Percentiles rank a stretch among this genome's conserved stretches.
Conservation (phyloP, 495 filamentous ascomycete genomes). For the Usnea hakonensis region DNA sequence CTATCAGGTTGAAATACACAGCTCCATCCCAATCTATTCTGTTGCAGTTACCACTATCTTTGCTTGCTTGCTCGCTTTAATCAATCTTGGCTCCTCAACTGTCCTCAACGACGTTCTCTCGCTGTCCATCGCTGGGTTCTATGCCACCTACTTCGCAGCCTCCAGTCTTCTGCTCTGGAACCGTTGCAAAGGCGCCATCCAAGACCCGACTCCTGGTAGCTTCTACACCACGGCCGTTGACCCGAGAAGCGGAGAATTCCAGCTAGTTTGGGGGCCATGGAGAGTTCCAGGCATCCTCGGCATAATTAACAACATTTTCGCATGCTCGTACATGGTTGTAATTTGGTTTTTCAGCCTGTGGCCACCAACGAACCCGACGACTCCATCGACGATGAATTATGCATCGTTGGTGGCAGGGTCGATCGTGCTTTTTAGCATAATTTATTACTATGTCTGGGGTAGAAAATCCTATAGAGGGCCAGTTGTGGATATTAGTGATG, state of each 20-base stretch:
- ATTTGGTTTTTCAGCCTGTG: constrained; percentile 1
- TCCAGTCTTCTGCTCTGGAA: neutral
- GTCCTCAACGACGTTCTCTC: constrained; percentile 39
- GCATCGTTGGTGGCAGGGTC: constrained; percentile 25
- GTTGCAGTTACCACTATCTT: constrained; percentile 31
- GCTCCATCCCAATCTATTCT: constrained; percentile 31
- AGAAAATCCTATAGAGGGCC: no score
- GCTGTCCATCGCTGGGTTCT: constrained; percentile 33
- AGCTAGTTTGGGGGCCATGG: constrained; percentile 41
- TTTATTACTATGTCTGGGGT: no score
- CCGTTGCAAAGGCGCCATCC: neutral
- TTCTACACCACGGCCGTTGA: no score
- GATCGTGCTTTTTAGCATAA: no score
- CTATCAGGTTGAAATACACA: constrained; percentile 28
- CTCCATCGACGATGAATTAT: constrained; percentile 10
- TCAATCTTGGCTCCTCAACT: constrained; percentile 36
- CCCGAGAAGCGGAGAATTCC: neutral
- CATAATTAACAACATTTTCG: constrained; percentile 34
- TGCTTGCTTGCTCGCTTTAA: constrained; percentile 32
- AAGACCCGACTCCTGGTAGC: neutral
- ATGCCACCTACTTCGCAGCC: constrained; percentile 35
- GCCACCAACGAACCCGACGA: neutral
- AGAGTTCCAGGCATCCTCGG: constrained; percentile 36
- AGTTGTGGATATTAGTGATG: neutral
- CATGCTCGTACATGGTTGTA: constrained; percentile 24